phyloP scores from a whole-genome alignment of 2,329 filamentous ascomycete species.

The Alternaria gaisen region DNA sequence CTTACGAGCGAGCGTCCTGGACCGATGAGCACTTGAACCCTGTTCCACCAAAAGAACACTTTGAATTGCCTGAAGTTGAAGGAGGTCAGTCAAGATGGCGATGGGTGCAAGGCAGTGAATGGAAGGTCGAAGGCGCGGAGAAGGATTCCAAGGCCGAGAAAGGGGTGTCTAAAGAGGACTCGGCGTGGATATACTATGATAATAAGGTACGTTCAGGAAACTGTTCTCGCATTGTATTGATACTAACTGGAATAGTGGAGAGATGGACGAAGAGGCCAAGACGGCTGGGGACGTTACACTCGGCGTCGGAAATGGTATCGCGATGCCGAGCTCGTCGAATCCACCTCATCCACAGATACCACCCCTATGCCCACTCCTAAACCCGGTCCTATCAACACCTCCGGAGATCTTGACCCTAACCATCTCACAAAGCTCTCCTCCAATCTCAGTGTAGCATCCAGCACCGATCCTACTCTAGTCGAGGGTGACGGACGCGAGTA shows the following conservation, averaged over 20 bases:
- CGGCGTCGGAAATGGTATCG: slow-evolving; percentile 94
- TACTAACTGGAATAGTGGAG: slow-evolving; percentile 72
- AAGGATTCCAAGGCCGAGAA: slow-evolving; percentile 49
- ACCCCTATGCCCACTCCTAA: slow-evolving; percentile 55
- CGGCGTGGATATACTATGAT: slow-evolving; percentile 97
- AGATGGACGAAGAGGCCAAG: slow-evolving; percentile 80
- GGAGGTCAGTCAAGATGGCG: slow-evolving; percentile 71
- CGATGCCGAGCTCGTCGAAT: slow-evolving; percentile 92
- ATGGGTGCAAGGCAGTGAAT: slow-evolving; percentile 86
- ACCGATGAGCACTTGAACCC: slow-evolving; percentile 94
- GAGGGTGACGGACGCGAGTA: slow-evolving; percentile 36
- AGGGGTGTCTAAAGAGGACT: slow-evolving; percentile 53
- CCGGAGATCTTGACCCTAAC: slow-evolving; percentile 31
- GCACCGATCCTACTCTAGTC: slow-evolving; percentile 34
- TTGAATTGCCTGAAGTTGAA: slow-evolving; percentile 73
- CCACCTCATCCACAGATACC: slow-evolving; percentile 58
- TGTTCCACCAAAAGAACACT: slow-evolving; percentile 77
- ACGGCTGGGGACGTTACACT: slow-evolving; percentile 95
- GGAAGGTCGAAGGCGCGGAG: slow-evolving; percentile 81
- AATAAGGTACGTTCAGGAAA: slow-evolving; percentile 73
- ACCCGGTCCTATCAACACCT: slow-evolving; percentile 42
- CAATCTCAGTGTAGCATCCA: slow-evolving; percentile 37
- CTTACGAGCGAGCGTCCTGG: slow-evolving; percentile 90
- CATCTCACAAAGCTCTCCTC: slow-evolving; percentile 34
- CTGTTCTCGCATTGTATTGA: not conserved